A percentile compares a stretch with the other conserved stretches of the same genome.
Conservation (phyloP, 2,329 filamentous ascomycete species). For the Chrysoporthe austroafricana region DNA sequence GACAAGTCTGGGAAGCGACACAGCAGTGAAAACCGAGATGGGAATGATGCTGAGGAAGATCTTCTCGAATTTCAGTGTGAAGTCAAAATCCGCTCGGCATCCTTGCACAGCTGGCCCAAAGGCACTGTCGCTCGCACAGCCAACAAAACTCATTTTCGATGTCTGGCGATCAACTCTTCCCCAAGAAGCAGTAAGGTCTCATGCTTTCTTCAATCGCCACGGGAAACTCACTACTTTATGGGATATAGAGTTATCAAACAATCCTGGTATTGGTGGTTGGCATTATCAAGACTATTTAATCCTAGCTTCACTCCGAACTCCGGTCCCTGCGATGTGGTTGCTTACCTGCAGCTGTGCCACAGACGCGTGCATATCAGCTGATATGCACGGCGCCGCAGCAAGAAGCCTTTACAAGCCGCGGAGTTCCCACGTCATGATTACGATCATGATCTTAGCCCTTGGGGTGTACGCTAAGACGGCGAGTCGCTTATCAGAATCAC, state of each 20-base stretch:
- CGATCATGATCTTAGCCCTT: background rate
- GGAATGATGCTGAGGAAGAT: conserved; percentile 51
- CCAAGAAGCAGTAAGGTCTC: no score
- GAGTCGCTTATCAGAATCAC: background rate
- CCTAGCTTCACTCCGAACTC: background rate
- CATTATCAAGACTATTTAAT: background rate
- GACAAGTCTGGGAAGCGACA: conserved; percentile 39
- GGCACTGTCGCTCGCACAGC: conserved; percentile 11
- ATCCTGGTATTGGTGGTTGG: background rate
- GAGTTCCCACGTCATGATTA: background rate
- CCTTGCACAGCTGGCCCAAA: conserved; percentile 15
- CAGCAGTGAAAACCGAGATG: conserved; percentile 42
- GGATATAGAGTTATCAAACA: background rate
- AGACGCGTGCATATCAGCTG: background rate
- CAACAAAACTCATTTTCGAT: conserved; percentile 10
- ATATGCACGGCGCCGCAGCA: background rate
- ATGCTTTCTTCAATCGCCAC: background rate
- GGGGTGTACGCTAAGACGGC: background rate
- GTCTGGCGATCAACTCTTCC: background rate
- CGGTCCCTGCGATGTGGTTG: background rate
- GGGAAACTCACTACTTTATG: background rate
- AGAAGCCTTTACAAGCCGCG: background rate
- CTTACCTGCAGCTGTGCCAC: conserved; percentile 3
- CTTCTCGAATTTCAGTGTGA: conserved; percentile 54
- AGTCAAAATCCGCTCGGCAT: conserved; percentile 51